Base-by-base conservation (phyloP, 345 rosid species). In the Gossypium sturtianum region DNA sequence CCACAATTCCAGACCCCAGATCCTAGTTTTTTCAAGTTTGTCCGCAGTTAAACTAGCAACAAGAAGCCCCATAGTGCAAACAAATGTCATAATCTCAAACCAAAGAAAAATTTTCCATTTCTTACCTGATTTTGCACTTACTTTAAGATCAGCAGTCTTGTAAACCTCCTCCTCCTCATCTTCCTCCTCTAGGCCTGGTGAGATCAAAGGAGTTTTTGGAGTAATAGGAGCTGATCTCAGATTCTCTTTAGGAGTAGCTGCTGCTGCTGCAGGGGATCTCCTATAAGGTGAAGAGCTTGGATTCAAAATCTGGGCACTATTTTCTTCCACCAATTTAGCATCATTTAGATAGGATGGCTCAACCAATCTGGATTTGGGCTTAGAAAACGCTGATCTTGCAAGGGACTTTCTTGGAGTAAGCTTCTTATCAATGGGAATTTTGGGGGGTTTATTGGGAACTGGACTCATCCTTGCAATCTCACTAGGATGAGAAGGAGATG, bases 351-450 rank as follows among this genome's bases (percentile, higher is more conserved):
- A 77, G 0, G 78, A 13, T 23, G 89, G 87, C 74, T 89, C 93
- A 7, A 76, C 79, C 17, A 89, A 75, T 74, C 90, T 80, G 20
- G 93, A 89, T 77, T 89, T 89, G 5, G 93, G 88, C 86, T 83
- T 87, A 0, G 86, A 78, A 76, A 83, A 87, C 3, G 79, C 78
- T 5, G 89, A 89, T 59, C 78, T 78, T 16, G 68, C 22, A 54
- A 85, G 47, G 17, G 89, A 64, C 49, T 47, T 78, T 52, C 80
- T 74, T 52, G 75, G 74, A 19, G 67, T 81, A 38, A 84, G 60
- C 23, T 68, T 52, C 12, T 74, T 73, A 9, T 48, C 67, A 16
- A 75, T 22, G 56, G 87, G 85, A 71, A 77, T 61, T 74, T 61
- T 81, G 8, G 85, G 85, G 12, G 89, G 86, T 76, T 74, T 84